A percentile compares a stretch with the other conserved stretches of the same genome.
Evolutionary conservation across 768 basidiomycete species (phyloP).

Genomic region (Pisolithus orientalis): DNA sequence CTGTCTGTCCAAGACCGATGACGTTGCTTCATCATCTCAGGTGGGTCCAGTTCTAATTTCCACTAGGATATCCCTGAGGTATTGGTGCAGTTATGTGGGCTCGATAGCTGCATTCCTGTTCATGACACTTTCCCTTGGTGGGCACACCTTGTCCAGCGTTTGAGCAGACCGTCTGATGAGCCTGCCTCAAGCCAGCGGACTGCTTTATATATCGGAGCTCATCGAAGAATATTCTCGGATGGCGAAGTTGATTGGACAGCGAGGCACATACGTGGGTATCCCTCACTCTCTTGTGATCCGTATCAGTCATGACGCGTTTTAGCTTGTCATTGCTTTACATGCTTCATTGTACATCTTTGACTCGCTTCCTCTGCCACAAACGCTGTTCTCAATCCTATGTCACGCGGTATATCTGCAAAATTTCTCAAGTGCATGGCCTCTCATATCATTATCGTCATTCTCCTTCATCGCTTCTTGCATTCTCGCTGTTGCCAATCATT

Average conservation of each 20-base stretch:
- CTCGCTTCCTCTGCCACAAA: conserved; percentile 68
- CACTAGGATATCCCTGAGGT: neutral
- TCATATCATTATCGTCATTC: conserved; percentile 83
- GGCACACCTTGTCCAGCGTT: conserved; percentile 16
- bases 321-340: conserved; percentile 81
- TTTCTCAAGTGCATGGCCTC: conserved; percentile 85
- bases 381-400: conserved; percentile 72
- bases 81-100: conserved; percentile 57
- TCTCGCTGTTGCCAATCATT: conserved; percentile 86
- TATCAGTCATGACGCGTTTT: conserved; percentile 1
- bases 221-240: conserved; percentile 88
- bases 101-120: conserved; percentile 77
- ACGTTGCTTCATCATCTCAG: conserved; percentile 56
- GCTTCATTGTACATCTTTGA: conserved; percentile 73
- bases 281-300: neutral
- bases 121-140: conserved; percentile 87
- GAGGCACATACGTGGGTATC: conserved; percentile 79
- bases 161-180: conserved; percentile 4
- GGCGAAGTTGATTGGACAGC: conserved; percentile 78
- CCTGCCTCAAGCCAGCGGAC: conserved; percentile 66
- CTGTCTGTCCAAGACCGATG: conserved; percentile 28
- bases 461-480: conserved; percentile 83
- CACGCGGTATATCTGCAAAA: conserved; percentile 91
- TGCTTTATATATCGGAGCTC: conserved; percentile 89
- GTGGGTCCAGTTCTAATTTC: conserved; percentile 27